Conservation (phyloP, 2,329 filamentous ascomycete genomes). For the Ophiostoma ips region DNA sequence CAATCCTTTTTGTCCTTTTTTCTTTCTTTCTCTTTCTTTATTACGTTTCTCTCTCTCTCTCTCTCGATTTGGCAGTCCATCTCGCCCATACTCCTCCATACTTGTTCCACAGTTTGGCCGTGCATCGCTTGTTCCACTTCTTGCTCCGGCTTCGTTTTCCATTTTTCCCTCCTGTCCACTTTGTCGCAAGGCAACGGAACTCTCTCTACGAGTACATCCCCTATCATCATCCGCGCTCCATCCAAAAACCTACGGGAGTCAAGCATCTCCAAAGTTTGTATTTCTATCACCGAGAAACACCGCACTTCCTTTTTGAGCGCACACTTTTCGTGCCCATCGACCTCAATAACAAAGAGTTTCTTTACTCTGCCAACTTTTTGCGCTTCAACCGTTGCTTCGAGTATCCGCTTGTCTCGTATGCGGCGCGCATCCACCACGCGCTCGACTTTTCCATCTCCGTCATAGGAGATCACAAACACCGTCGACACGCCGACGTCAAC, state of each 20-base stretch:
- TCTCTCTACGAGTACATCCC: background rate
- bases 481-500: background rate
- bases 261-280: background rate
- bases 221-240: background rate
- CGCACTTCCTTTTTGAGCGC: too few relatives aligned
- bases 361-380: too few relatives aligned
- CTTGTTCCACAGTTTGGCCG: too few relatives aligned
- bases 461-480: background rate
- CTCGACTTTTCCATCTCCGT: background rate
- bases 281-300: background rate
- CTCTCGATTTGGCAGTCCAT: too few relatives aligned
- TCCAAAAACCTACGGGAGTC: background rate
- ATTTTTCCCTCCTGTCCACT: background rate
- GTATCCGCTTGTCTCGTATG: background rate
- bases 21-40: background rate
- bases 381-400: background rate
- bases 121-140: background rate
- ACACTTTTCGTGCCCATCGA: too few relatives aligned
- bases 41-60: too few relatives aligned
- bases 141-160: background rate
- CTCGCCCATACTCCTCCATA: too few relatives aligned
- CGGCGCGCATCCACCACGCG: background rate
- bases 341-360: background rate
- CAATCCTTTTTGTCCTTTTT: background rate
- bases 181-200: background rate